Evolutionary conservation across 1,139 yeast species (phyloP).

Genomic region (Pichia sp.): DNA sequence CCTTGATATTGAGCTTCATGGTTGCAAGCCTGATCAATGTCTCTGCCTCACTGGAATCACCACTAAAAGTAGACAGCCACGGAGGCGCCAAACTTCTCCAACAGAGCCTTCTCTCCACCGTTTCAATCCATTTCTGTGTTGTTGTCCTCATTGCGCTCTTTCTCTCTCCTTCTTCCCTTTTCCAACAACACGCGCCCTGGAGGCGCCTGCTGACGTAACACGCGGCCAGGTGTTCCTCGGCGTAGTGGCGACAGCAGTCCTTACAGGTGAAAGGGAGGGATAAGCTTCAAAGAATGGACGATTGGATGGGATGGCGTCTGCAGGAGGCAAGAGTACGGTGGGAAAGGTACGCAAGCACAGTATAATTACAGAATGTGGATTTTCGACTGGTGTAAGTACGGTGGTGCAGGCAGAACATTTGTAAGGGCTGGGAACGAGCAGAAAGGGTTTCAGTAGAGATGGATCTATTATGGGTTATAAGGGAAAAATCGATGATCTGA

Average conservation of each 20-base stretch:
- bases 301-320: background rate
- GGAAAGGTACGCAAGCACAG: background rate
- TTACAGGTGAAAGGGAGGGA: background rate
- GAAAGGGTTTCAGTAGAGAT: background rate
- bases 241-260: background rate
- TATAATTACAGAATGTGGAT: slow-evolving; percentile 42
- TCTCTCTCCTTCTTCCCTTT: background rate
- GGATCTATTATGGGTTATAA: background rate
- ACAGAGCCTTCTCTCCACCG: slow-evolving; percentile 1
- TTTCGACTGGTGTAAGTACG: slow-evolving; percentile 51
- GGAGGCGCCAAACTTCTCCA: background rate
- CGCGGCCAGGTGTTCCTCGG: background rate
- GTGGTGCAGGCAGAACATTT: background rate
- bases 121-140: background rate
- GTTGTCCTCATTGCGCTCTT: background rate
- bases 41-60: background rate
- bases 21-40: background rate
- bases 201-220: background rate
- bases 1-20: slow-evolving; percentile 34
- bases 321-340: too few species aligned
- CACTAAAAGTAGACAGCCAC: background rate
- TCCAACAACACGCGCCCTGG: background rate
- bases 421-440: background rate
- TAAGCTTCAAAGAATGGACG: background rate
- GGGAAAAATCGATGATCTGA: too few species aligned